A percentile compares a stretch with the other conserved stretches of the same genome.
Conservation (phyloP, 202 grass and related monocot species). For the Miscanthus sacchariflorus region DNA sequence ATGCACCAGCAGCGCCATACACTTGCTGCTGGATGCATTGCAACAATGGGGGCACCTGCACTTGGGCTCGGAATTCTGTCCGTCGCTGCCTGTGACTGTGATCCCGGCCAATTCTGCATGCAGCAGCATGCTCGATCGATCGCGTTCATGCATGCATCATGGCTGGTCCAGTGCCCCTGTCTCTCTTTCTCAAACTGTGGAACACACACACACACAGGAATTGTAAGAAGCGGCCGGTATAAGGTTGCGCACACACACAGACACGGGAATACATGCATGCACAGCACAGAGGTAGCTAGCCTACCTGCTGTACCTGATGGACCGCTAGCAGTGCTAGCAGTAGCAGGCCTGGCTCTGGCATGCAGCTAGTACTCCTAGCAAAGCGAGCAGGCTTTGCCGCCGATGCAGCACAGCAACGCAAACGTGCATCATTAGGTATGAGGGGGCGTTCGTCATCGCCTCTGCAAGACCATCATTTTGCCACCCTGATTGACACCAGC, state of each 20-base stretch:
- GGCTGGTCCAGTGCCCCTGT: too few species aligned
- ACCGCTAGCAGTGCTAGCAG: neutral
- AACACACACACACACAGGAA: neutral
- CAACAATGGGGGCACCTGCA: conserved; percentile 4
- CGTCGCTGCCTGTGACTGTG: neutral
- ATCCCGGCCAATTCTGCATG: neutral
- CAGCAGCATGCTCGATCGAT: conserved; percentile 9
- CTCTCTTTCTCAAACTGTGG: neutral
- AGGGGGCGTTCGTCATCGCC: conserved; percentile 20
- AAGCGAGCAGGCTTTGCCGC: conserved; percentile 27
- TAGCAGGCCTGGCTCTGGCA: too few species aligned
- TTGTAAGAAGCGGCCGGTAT: neutral
- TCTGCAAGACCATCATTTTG: conserved; percentile 29
- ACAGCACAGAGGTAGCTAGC: neutral
- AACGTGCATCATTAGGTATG: conserved; percentile 25
- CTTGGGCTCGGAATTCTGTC: neutral
- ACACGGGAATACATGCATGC: neutral
- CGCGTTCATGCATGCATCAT: conserved; percentile 6
- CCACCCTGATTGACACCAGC: neutral
- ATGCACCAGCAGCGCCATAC: neutral
- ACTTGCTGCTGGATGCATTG: neutral
- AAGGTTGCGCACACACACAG: neutral
- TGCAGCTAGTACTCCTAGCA: neutral
- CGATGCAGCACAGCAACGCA: neutral
- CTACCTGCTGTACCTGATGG: neutral